These are phyloP conservation scores for Suillus spraguei DNA, from an alignment of 768 basidiomycete genomes.

Conservation along the genomic window DNA sequence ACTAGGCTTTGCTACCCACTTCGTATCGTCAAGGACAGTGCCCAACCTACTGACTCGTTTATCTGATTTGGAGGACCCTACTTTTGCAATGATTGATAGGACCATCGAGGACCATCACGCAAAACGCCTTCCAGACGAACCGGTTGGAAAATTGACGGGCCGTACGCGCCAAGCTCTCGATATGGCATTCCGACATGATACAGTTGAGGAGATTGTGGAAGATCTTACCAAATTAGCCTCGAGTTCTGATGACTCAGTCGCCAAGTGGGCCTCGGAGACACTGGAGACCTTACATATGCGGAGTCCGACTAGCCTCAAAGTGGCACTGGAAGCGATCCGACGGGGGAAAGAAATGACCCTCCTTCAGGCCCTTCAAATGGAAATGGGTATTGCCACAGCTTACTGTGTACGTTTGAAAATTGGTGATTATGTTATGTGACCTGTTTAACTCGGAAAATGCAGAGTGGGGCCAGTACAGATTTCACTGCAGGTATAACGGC, in stretches of 20 bases:
- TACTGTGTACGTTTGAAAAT: constrained; percentile 70
- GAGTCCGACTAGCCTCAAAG: constrained; percentile 92
- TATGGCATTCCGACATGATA: constrained; percentile 67
- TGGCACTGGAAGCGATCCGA: constrained; percentile 81
- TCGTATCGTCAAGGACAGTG: constrained; percentile 74
- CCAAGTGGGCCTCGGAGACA: constrained; percentile 76
- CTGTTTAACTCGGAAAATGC: constrained; percentile 18
- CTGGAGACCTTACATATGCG: constrained; percentile 61
- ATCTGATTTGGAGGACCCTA: constrained; percentile 40
- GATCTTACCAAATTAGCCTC: constrained; percentile 49
- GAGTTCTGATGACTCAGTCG: constrained; percentile 46
- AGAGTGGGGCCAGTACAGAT: constrained; percentile 82
- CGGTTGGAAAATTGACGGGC: constrained; percentile 56
- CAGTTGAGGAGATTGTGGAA: constrained; percentile 71
- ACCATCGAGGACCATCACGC: constrained; percentile 64
- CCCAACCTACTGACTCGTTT: constrained; percentile 72
- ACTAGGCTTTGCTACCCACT: constrained; percentile 94
- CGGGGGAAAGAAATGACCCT: constrained; percentile 66
- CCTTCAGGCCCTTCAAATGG: constrained; percentile 74
- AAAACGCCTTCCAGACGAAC: constrained; percentile 62
- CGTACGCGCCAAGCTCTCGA: constrained; percentile 79
- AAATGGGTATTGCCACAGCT: constrained; percentile 85
- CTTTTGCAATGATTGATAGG: constrained; percentile 57
- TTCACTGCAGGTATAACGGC: constrained; percentile 81
- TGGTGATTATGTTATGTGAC: constrained; percentile 2